Percentiles rank a stretch among this genome's conserved stretches.
These are phyloP conservation scores for Anastatica hierochuntica DNA, from an alignment of 345 rosid genomes.

Conservation along the genomic window DNA sequence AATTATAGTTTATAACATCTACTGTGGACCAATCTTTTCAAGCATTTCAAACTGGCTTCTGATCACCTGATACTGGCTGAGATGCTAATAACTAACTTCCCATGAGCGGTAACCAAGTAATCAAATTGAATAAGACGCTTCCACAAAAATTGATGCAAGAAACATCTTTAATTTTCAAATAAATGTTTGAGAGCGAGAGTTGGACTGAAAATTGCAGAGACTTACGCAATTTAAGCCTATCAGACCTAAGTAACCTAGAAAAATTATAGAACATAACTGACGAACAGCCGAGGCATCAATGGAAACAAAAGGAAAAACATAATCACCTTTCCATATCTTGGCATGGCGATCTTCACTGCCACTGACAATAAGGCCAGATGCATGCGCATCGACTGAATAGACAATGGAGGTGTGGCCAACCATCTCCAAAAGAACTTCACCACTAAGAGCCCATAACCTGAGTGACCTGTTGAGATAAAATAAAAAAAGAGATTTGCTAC, in stretches of 20 bases:
- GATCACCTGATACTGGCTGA: too few species aligned
- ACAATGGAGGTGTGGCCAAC: conserved; percentile 95
- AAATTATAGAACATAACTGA: too few species aligned
- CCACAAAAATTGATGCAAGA: too few species aligned
- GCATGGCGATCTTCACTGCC: conserved; percentile 82
- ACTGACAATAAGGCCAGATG: conserved; percentile 86
- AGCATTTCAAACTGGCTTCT: not conserved
- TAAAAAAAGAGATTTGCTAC: not conserved
- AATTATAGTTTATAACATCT: not conserved
- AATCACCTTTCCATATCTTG: conserved; percentile 91
- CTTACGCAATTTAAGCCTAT: too few species aligned
- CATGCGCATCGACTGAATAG: conserved; percentile 79
- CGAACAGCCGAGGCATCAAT: not conserved
- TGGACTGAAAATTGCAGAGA: too few species aligned
- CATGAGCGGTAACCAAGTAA: too few species aligned
- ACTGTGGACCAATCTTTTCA: not conserved
- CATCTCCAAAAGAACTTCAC: conserved; percentile 89
- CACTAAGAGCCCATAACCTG: conserved; percentile 75
- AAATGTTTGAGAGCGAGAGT: too few species aligned
- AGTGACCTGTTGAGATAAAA: conserved; percentile 49
- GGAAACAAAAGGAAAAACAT: conserved; percentile 3
- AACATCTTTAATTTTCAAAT: too few species aligned
- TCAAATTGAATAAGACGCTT: too few species aligned
- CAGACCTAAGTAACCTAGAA: too few species aligned
- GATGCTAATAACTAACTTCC: too few species aligned